phyloP scores from a whole-genome alignment of 495 filamentous ascomycete species.

The Hyaloscypha finlandica region DNA sequence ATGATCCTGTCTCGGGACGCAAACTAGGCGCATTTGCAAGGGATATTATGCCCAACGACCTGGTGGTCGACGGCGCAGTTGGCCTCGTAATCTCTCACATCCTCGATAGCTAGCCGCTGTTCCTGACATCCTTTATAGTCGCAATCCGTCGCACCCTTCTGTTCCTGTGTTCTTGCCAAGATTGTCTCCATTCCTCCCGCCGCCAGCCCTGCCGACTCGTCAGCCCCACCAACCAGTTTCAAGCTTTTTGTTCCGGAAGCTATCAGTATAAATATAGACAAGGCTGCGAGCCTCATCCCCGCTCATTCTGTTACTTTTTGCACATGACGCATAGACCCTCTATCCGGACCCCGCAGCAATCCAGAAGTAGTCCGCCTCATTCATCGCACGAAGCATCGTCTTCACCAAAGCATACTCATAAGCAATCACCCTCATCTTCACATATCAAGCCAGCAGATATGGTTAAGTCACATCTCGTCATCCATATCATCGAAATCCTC shows the following conservation, averaged over 20 bases:
- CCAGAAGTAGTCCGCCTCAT: neutral
- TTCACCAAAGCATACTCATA: neutral
- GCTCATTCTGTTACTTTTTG: neutral
- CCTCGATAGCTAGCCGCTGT: conserved; percentile 4
- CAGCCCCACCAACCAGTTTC: conserved; percentile 4
- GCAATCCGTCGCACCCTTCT: neutral
- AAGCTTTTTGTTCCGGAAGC: neutral
- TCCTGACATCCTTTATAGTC: neutral
- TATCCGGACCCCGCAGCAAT: neutral
- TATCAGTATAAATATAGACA: neutral
- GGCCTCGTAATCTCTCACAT: neutral
- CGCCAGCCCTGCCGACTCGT: neutral
- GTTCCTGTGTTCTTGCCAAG: neutral
- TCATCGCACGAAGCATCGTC: neutral
- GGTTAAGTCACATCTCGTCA: conserved; percentile 13
- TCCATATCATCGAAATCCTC: conserved; percentile 24
- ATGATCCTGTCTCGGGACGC: neutral
- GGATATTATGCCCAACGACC: neutral
- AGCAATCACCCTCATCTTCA: neutral
- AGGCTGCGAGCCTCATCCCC: conserved; percentile 14
- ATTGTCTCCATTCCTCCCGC: neutral
- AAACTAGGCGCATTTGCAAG: neutral
- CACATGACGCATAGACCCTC: conserved; percentile 5
- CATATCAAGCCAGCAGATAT: conserved; percentile 10
- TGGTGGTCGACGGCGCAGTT: neutral